Evolutionary conservation across 2,329 filamentous ascomycete genomes (phyloP), one percentile per base, ranked within the genome.

Genomic region (Calonectria leucothoes): DNA sequence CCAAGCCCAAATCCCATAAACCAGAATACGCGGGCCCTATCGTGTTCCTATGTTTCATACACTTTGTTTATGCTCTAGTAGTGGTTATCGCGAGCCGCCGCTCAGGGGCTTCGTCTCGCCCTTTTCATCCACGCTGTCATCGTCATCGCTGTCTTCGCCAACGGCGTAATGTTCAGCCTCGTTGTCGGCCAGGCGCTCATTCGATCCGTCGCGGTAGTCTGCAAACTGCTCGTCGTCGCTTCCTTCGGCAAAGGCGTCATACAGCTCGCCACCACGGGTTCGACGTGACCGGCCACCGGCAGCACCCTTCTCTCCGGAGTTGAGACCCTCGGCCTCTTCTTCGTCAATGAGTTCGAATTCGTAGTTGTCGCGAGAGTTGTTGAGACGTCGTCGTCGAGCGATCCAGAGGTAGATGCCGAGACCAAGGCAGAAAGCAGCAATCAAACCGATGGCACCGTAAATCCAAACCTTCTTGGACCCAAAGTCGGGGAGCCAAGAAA

Each of bases 191-290:
- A 83, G 67, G 63, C 81, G 74, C 23, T 82, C 81, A 8, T 75
- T 75, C n/a, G 84, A 82, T 11, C 78, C 79, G 45, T 87, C 87
- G 17, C 86, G 86, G 39, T 87, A 87, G 57, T 81, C 82, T 6
- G 86, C 86, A 48, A 86, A 85, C 37, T 88, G 88, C 70, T 85
- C 96, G 71, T 96, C 96, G 29, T 91, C 89, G 74, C 90, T 92
- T 66, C 95, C 96, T 20, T 95, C 96, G 0, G 97, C 97, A 88
- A 99, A 99, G 6, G 97, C 97, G 87, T 99, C 97, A 83, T 99
- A 99, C 55, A 99, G 87, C 86, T 98, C 96, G 33, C 96, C 95
- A 2, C 95, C 97, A 25, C 95, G 84, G 66, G 89, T 88, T 76
- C 90, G 88, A 71, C 87, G 87, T 23, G 86, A 79, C 77, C 86